Evolutionary conservation across 108 stramenopile species (phyloP), one percentile per base, ranked within the genome.

Genomic region (Nitzschia sp.): DNA sequence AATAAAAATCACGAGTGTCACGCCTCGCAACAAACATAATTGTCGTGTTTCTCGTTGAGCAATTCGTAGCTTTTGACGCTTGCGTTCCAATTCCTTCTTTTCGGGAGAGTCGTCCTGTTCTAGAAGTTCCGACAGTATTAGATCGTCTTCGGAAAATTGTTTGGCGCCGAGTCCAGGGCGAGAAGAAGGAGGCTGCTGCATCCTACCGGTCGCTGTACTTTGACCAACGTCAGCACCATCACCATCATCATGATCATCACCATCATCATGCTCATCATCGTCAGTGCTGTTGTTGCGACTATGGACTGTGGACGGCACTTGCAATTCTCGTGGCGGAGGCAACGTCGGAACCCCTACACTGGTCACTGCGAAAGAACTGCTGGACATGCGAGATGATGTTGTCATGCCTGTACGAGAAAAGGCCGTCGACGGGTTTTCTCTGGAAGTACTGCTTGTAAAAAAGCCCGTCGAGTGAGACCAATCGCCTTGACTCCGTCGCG

Each of bases 1-100:
- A n/a, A 34, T 11, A 58, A 58, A 58, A 31, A 58, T 17, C 1
- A 29, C 15, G 0, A 58, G 29, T 17, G 57, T 58, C 2, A 58
- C 1, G 17, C 13, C 33, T 0, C 57, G 57, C 2, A 58, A 32
- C 29, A 13, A 58, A 15, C 31, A 31, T 25, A 58, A 29, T 34
- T 33, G 28, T 58, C 29, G 27, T 28, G 57, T 58, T 58, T 58
- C 57, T 58, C 31, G 27, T n/a, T 32, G 57, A 6, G 31, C 57
- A 13, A 58, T 13, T 16, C 27, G 13, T 58, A 41, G 13, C 38
- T 41, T 41, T 41, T 41, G 38, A 9, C 38, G 38, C 13, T 13
- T 6, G 6, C 13, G 38, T 41, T 41, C 38, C 13, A 41, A 9
- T 41, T 41, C 38, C 13, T 41, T 6, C 6, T 41, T 13, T 9